phyloP scores from a whole-genome alignment of 768 basidiomycete genomes.

The Lentinula sp. region DNA sequence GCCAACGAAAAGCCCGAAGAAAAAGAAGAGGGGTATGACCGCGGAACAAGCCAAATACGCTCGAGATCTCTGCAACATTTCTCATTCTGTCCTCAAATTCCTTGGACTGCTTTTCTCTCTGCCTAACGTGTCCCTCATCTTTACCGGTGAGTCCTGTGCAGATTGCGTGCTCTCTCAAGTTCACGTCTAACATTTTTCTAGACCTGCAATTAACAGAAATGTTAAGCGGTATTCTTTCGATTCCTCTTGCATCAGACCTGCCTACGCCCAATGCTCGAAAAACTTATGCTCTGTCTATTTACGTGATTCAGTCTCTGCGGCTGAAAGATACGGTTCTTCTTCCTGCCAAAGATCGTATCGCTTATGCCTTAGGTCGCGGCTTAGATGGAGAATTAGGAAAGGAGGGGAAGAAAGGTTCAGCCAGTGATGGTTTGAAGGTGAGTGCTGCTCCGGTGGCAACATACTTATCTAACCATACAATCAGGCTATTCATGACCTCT shows the following conservation, averaged over 20 bases:
- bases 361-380: slow-evolving; percentile 66
- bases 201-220: slow-evolving; percentile 56
- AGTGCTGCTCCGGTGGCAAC: slow-evolving; percentile 11
- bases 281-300: slow-evolving; percentile 73
- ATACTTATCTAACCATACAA: slow-evolving; percentile 8
- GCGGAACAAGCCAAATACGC: slow-evolving; percentile 77
- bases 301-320: slow-evolving; percentile 66
- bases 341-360: slow-evolving; percentile 62
- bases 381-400: slow-evolving; percentile 82
- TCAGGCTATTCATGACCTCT: slow-evolving; percentile 71
- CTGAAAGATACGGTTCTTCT: slow-evolving; percentile 55
- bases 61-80: slow-evolving; percentile 70
- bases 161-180: not conserved
- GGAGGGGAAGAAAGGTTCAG: slow-evolving; percentile 84
- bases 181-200: slow-evolving; percentile 19
- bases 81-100: slow-evolving; percentile 63
- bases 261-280: slow-evolving; percentile 86
- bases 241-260: slow-evolving; percentile 61
- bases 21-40: slow-evolving; percentile 64
- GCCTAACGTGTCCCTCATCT: slow-evolving; percentile 53
- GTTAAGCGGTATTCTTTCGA: slow-evolving; percentile 58
- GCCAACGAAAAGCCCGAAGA: slow-evolving; percentile 61
- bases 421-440: slow-evolving; percentile 74
- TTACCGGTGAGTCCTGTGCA: slow-evolving; percentile 42
- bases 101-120: slow-evolving; percentile 55